Conservation (phyloP, 2,329 filamentous ascomycete species). For the Drechslerella dactyloides region DNA sequence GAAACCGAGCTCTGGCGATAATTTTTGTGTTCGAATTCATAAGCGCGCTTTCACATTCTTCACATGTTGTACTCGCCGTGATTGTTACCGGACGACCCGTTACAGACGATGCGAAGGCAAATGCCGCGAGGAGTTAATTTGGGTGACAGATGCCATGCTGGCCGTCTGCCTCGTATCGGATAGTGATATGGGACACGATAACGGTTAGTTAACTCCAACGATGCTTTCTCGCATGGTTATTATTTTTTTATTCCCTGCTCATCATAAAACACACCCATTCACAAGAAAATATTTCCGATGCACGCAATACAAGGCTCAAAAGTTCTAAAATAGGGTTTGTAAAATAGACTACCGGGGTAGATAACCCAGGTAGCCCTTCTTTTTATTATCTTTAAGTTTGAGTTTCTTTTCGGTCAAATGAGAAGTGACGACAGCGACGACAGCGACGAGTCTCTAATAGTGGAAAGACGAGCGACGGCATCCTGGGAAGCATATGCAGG, state of each 20-base stretch:
- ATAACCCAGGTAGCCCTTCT: background rate
- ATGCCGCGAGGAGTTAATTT: conserved; percentile 6
- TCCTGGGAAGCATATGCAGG: conserved; percentile 37
- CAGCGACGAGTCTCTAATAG: conserved; percentile 1
- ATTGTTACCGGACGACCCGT: too few relatives aligned
- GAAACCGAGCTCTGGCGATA: background rate
- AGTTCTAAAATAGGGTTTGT: background rate
- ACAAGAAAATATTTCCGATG: background rate
- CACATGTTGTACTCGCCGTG: too few relatives aligned
- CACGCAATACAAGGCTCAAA: background rate
- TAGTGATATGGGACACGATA: too few relatives aligned
- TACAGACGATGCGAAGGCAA: too few relatives aligned
- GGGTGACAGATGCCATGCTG: conserved; percentile 5
- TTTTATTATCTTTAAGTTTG: conserved; percentile 8
- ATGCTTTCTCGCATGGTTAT: background rate
- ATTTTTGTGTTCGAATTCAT: too few relatives aligned
- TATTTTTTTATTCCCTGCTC: background rate
- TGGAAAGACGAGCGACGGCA: conserved; percentile 38
- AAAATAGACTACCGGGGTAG: background rate
- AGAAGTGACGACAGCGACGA: background rate
- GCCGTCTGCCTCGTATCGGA: too few relatives aligned
- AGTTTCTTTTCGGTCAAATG: conserved; percentile 4
- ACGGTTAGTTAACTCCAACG: too few relatives aligned
- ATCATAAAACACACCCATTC: background rate
- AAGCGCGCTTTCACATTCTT: too few relatives aligned